Percentiles rank a stretch among this genome's conserved stretches.
These are phyloP conservation scores for Candida silvicultrix DNA, from an alignment of 805 yeast species.

Conservation along the genomic window DNA sequence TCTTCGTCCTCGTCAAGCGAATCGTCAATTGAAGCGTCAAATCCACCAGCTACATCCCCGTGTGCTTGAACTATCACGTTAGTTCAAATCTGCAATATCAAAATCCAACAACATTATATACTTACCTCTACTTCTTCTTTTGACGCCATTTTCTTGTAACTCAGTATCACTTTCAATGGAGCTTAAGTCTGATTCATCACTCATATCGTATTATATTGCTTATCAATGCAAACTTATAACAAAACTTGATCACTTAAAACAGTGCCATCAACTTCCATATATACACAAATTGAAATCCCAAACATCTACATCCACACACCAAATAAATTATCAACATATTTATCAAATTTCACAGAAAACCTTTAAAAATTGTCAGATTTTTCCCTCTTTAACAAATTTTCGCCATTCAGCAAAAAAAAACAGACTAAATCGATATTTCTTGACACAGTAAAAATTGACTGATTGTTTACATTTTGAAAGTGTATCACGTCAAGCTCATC, in stretches of 20 bases:
- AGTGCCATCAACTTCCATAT: too few relatives aligned
- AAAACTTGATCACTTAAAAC: too few relatives aligned
- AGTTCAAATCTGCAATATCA: not conserved
- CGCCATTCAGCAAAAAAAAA: not conserved
- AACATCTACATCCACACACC: not conserved
- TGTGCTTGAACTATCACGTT: too few relatives aligned
- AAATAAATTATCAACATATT: not conserved
- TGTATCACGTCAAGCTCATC: not conserved
- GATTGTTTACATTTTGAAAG: constrained; percentile 10
- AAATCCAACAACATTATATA: not conserved
- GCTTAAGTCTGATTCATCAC: constrained; percentile 3
- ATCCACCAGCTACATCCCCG: too few relatives aligned
- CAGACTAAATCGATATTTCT: not conserved
- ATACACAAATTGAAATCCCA: too few relatives aligned
- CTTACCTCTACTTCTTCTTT: not conserved
- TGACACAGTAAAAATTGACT: constrained; percentile 4
- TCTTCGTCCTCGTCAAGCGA: not conserved
- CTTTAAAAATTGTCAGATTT: constrained; percentile 1
- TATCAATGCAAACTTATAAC: too few relatives aligned
- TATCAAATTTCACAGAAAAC: not conserved
- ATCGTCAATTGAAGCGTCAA: too few relatives aligned
- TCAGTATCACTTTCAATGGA: not conserved
- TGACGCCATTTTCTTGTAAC: not conserved
- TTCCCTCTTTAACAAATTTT: not conserved
- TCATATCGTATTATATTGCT: not conserved